These are phyloP conservation scores for Hymenochaete sp. DNA, from an alignment of 1,284 basidiomycete genomes.

Conservation along the genomic window DNA sequence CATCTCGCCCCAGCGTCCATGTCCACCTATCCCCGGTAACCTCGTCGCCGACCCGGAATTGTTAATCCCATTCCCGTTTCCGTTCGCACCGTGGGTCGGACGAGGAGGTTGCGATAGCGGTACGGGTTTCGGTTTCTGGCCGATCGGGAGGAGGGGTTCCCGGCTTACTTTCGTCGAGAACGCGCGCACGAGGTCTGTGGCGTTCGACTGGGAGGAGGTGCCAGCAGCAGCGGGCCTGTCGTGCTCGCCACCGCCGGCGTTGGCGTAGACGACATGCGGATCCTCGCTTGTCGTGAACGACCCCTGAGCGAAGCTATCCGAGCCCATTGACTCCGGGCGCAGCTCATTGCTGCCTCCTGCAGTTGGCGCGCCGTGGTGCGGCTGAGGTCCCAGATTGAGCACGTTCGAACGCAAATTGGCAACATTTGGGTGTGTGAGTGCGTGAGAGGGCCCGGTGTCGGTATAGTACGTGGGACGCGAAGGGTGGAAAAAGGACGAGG, in stretches of 20 bases:
- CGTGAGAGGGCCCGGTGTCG: slow-evolving; percentile 27
- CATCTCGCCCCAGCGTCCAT: slow-evolving; percentile 10
- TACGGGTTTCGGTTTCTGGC: slow-evolving; percentile 14
- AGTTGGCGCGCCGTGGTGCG: not conserved
- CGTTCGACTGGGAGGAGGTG: not conserved
- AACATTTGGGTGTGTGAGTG: slow-evolving; percentile 24
- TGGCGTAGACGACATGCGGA: not conserved
- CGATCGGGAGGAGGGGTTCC: slow-evolving; percentile 54
- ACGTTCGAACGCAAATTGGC: too few species aligned
- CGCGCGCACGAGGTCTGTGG: slow-evolving; percentile 1
- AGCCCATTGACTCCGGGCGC: slow-evolving; percentile 14
- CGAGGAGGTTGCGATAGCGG: not conserved
- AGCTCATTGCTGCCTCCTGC: not conserved
- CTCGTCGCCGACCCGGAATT: slow-evolving; percentile 11
- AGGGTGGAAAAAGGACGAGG: slow-evolving; percentile 66
- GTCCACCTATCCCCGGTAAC: slow-evolving; percentile 11
- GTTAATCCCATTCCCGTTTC: not conserved
- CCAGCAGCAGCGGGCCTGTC: slow-evolving; percentile 2
- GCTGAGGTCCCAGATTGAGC: too few species aligned
- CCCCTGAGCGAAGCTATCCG: slow-evolving; percentile 16
- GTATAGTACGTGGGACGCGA: slow-evolving; percentile 42
- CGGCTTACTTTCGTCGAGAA: slow-evolving; percentile 44
- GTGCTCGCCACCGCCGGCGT: not conserved
- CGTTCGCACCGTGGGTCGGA: too few species aligned
- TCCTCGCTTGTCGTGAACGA: slow-evolving; percentile 15